Percentiles rank a stretch among this genome's conserved stretches.
Evolutionary conservation across 352 stramenopile genomes (phyloP).

Genomic region (Globisporangium abappressorium): DNA sequence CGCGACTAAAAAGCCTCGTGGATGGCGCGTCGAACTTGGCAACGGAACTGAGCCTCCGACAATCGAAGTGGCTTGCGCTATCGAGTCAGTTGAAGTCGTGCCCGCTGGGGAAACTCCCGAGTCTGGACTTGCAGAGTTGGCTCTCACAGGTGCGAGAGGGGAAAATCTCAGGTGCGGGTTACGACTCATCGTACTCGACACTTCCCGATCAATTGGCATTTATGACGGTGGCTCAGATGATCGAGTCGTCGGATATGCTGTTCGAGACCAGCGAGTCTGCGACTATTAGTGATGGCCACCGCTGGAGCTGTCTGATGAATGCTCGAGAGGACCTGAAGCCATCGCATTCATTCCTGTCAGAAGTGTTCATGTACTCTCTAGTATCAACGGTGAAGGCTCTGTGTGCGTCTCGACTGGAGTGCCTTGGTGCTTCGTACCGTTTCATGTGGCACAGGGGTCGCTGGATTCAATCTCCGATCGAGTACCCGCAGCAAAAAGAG

Average conservation of each 20-base stretch:
- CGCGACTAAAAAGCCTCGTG: constrained; percentile 22
- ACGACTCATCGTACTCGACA: constrained; percentile 35
- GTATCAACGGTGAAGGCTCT: constrained; percentile 53
- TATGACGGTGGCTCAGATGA: constrained; percentile 13
- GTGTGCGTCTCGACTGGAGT: constrained; percentile 52
- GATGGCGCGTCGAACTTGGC: constrained; percentile 22
- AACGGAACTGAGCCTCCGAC: constrained; percentile 33
- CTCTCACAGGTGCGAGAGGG: constrained; percentile 69
- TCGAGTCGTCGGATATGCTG: constrained; percentile 24
- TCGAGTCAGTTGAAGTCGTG: constrained; percentile 68
- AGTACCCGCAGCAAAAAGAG: constrained; percentile 28
- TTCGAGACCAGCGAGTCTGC: constrained; percentile 15
- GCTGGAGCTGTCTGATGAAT: constrained; percentile 31
- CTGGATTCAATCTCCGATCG: constrained; percentile 57
- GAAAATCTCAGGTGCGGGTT: constrained; percentile 70
- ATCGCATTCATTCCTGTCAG: constrained; percentile 37
- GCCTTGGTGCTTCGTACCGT: constrained; percentile 43
- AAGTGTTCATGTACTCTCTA: constrained; percentile 60
- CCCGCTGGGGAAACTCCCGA: constrained; percentile 44
- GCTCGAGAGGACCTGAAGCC: constrained; percentile 43
- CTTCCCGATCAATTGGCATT: constrained; percentile 14
- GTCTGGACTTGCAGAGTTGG: constrained; percentile 71
- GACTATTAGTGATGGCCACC: not conserved
- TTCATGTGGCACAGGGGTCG: constrained; percentile 52
- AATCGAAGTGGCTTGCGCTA: constrained; percentile 66